Evolutionary conservation across 1,284 basidiomycete species (phyloP).

Genomic region (Cutaneotrichosporon cavernicola): DNA sequence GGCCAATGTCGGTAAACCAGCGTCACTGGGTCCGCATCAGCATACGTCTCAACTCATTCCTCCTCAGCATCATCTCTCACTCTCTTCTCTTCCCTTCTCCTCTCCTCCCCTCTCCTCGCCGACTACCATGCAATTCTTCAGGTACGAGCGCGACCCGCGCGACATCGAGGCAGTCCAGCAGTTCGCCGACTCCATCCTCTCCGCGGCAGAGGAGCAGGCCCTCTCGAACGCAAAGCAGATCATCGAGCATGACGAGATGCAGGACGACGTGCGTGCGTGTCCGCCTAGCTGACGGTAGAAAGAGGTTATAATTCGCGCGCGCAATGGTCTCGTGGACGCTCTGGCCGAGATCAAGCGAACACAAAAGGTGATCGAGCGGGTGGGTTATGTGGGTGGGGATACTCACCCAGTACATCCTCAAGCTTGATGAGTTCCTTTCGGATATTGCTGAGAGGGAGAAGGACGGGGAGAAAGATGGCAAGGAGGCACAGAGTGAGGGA

Average conservation of each 20-base stretch:
- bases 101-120: background rate
- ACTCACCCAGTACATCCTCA: background rate
- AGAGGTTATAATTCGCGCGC: background rate
- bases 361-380: background rate
- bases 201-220: background rate
- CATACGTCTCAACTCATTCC: too few relatives aligned
- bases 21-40: too few relatives aligned
- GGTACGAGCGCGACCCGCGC: background rate
- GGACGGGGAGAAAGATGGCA: background rate
- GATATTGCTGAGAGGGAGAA: background rate
- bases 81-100: too few relatives aligned
- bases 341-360: background rate
- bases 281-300: background rate
- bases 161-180: background rate
- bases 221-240: background rate
- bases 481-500: background rate
- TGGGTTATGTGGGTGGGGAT: background rate
- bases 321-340: background rate
- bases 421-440: background rate
- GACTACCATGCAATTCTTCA: background rate
- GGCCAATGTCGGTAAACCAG: too few relatives aligned
- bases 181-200: background rate
- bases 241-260: background rate
- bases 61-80: too few relatives aligned
- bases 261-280: background rate